Percentiles rank a stretch among this genome's conserved stretches.
Evolutionary conservation across 768 basidiomycete genomes (phyloP).

Genomic region (Mycena kentingensis): DNA sequence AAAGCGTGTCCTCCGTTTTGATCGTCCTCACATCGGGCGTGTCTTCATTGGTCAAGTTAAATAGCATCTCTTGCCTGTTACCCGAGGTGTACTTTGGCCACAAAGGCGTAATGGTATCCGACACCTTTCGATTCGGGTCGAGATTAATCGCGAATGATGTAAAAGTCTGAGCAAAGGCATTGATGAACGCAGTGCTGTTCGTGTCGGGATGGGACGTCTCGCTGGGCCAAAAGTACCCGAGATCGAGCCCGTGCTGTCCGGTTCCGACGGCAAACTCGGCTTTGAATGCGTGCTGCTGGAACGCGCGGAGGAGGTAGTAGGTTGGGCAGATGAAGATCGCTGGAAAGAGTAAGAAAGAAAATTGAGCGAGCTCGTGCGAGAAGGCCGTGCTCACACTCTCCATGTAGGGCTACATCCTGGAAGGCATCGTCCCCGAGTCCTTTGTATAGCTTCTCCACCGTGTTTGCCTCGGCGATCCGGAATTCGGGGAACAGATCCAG

Average conservation of each 20-base stretch:
- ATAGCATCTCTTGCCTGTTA: background rate
- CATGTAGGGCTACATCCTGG: slow-evolving; percentile 20
- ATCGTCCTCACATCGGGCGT: no score
- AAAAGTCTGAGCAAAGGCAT: background rate
- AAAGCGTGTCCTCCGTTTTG: no score
- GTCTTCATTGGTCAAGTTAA: background rate
- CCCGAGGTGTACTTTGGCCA: background rate
- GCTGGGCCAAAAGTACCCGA: background rate
- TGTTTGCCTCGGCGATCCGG: slow-evolving; percentile 3
- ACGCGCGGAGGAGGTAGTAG: slow-evolving; percentile 32
- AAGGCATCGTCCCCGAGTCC: slow-evolving; percentile 13
- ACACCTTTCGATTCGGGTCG: background rate
- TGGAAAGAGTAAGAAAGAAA: slow-evolving; percentile 7
- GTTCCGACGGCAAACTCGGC: slow-evolving; percentile 7
- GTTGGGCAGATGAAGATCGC: slow-evolving; percentile 39
- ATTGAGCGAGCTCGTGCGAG: background rate
- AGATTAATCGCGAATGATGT: background rate
- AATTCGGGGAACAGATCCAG: slow-evolving; percentile 24
- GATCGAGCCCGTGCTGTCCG: background rate
- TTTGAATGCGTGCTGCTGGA: slow-evolving; percentile 31
- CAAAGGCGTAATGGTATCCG: background rate
- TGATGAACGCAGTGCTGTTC: background rate
- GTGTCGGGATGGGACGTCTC: background rate
- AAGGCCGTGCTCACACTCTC: slow-evolving; percentile 24
- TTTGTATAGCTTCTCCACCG: slow-evolving; percentile 16